Conservation (phyloP, 345 rosid genomes). For the Kernera saxatilis region DNA sequence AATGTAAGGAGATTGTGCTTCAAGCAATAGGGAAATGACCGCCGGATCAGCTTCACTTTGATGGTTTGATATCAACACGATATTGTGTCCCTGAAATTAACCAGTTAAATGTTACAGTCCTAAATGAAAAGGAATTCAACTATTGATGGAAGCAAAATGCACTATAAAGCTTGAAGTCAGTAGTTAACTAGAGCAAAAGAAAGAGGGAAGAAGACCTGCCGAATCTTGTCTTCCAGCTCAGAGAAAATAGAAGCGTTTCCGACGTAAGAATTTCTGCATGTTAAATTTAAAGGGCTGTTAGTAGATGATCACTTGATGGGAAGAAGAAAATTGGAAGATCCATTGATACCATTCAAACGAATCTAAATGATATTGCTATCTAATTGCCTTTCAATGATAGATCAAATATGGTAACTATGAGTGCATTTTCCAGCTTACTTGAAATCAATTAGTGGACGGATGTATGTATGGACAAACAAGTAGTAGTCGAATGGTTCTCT, state of each 20-base stretch:
- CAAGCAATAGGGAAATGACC: conserved; percentile 77
- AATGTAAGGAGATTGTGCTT: conserved; percentile 51
- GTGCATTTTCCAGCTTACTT: conserved; percentile 44
- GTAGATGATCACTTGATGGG: neutral
- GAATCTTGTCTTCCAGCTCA: conserved; percentile 72
- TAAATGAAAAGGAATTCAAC: neutral
- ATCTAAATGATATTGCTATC: neutral
- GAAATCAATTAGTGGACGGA: conserved; percentile 82
- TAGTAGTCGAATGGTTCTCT: conserved; percentile 95
- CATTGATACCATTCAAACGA: neutral
- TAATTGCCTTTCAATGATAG: neutral
- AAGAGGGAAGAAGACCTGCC: conserved; percentile 44
- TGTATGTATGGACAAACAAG: conserved; percentile 86
- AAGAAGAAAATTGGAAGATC: conserved; percentile 9
- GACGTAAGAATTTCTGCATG: conserved; percentile 74
- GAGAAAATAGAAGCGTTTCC: conserved; percentile 64
- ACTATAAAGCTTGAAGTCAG: neutral
- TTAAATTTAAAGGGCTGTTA: neutral
- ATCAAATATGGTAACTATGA: neutral
- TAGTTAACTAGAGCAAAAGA: neutral
- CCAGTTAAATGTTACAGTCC: neutral
- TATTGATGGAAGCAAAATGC: neutral
- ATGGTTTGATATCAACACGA: conserved; percentile 88
- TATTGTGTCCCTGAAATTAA: conserved; percentile 79
- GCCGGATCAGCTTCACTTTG: conserved; percentile 99